Percentiles rank a stretch among this genome's conserved stretches.
Conservation (phyloP, 139 green algal species). For the Chlamydomonas sphaeroides region DNA sequence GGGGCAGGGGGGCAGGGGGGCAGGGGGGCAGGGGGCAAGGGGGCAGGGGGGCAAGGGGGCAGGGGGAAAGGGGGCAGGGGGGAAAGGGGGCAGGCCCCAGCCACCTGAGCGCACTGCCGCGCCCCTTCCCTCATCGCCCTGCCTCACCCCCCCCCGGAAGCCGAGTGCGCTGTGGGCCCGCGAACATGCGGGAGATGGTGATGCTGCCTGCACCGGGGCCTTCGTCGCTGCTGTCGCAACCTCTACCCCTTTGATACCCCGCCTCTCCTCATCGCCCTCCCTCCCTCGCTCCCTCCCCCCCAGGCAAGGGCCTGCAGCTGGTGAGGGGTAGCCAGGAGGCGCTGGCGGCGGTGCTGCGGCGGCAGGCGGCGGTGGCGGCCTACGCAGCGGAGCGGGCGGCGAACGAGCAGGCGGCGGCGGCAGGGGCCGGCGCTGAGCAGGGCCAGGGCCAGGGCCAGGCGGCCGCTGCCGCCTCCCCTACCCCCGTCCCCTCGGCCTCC, state of each 20-base stretch:
- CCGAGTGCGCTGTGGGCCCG: no score
- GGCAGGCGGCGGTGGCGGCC: slow-evolving; percentile 28
- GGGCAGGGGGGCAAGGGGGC: background rate
- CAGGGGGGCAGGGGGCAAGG: background rate
- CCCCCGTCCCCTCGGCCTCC: no score
- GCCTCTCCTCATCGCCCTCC: no score
- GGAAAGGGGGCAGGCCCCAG: no score
- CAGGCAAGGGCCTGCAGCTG: slow-evolving; percentile 58
- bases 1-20: background rate
- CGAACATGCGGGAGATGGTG: no score
- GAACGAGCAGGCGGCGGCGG: background rate
- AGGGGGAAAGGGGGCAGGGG: background rate
- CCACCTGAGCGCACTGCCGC: no score
- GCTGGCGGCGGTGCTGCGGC: slow-evolving; percentile 31
- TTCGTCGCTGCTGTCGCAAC: no score
- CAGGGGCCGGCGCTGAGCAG: background rate
- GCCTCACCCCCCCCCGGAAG: no score
- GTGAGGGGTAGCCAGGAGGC: slow-evolving; percentile 16
- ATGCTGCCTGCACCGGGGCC: no score
- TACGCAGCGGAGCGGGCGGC: background rate
- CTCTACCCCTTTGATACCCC: background rate
- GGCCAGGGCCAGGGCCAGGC: background rate
- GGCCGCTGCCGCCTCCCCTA: no score
- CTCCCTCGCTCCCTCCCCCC: background rate
- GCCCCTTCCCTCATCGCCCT: no score